phyloP scores from a whole-genome alignment of 345 rosid genomes.

The Nasturtium officinale region DNA sequence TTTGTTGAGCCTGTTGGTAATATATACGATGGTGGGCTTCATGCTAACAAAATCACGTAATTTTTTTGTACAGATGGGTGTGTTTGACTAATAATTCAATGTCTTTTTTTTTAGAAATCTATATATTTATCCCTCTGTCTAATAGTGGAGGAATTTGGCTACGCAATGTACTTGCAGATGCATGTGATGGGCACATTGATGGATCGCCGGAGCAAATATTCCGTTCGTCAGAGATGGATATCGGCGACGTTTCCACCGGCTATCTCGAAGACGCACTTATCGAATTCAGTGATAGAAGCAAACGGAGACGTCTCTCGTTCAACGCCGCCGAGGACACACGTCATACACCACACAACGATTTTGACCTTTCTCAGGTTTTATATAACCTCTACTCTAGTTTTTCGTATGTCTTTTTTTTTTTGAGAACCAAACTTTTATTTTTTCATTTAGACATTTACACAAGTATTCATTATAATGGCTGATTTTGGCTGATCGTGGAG shows the following conservation, averaged over 20 bases:
- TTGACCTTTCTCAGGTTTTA: conserved; percentile 34
- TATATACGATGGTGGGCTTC: not conserved
- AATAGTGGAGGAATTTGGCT: not conserved
- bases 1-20: conserved; percentile 10
- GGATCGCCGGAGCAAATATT: conserved; percentile 41
- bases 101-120: too few relatives aligned
- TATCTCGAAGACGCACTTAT: conserved; percentile 85
- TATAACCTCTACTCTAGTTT: too few relatives aligned
- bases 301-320: conserved; percentile 62
- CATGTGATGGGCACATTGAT: conserved; percentile 48
- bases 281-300: conserved; percentile 62
- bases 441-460: too few relatives aligned
- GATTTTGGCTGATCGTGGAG: conserved; percentile 11
- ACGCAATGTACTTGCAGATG: conserved; percentile 34
- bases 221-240: conserved; percentile 44
- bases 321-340: conserved; percentile 26
- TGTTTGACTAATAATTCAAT: too few relatives aligned
- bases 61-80: too few relatives aligned
- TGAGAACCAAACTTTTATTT: too few relatives aligned
- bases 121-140: not conserved
- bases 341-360: conserved; percentile 22
- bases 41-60: not conserved
- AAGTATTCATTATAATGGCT: not conserved
- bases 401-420: too few relatives aligned
- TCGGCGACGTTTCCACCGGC: conserved; percentile 68